Evolutionary conservation across 2,329 filamentous ascomycete species (phyloP), one percentile per base, ranked within the genome.

Genomic region (Aureobasidium namibiae): DNA sequence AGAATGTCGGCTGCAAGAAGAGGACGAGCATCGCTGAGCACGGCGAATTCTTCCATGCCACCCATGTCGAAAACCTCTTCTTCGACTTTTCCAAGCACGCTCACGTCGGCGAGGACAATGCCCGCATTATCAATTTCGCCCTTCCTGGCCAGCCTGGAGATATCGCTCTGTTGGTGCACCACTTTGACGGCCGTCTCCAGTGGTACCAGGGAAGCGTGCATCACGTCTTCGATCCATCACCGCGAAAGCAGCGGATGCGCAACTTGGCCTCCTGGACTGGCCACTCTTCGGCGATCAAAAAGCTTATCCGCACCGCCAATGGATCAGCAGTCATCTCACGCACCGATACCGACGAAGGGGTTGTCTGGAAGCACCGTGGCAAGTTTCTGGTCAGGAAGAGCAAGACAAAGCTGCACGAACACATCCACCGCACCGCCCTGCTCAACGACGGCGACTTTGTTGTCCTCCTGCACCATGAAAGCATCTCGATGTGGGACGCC

Each of bases 261-360:
- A 78, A 83, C 14, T 83, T 82, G 62, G 81, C 84, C 2, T 80
- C 85, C 1, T 95, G 91, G 89, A 90, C 90, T 1, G 92, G 92
- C 1, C 92, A 96, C 74, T 88, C 87, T 16, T 82, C 82, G 16
- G 80, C 89, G 0, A 84, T 96, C 62, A 87, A 88, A 67, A 95
- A 95, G 69, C 89, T 96, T 61, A 87, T 95, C 46, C 86, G 91
- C 62, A 95, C 92, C 67, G 88, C 88, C 44, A 89, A 86, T 66
- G 92, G 91, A 9, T 81, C 84, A 63, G 87, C 90, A 4, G 78
- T 96, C 44, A 84, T 95, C 33, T 95, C 92, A 7, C 82, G 90
- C 54, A 95, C 92, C 0, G 80, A 84, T 61, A 79, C 85, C 44
- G 88, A 90, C 61, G 89, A 95, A 70, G 87, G 86, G 60, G 85